phyloP scores from a whole-genome alignment of 1,139 yeast species.

The Pichia sorboxylosa region DNA sequence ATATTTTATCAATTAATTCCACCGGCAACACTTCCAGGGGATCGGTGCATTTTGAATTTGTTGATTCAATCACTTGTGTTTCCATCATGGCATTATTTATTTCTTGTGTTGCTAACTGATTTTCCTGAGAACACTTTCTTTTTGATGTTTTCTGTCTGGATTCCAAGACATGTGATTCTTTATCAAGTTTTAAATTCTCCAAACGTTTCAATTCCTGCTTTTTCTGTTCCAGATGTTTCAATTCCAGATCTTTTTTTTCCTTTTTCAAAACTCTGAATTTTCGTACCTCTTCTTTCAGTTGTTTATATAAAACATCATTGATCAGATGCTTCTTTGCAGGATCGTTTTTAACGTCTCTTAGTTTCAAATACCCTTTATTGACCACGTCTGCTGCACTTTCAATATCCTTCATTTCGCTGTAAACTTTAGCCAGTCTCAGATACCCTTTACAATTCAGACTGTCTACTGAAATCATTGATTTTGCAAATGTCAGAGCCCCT shows the following conservation, averaged over 20 bases:
- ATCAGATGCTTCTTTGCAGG: slow-evolving; percentile 15
- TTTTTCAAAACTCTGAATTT: neutral
- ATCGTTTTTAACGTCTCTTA: slow-evolving; percentile 14
- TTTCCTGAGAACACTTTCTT: slow-evolving; percentile 2
- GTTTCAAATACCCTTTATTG: slow-evolving; percentile 29
- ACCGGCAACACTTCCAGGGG: slow-evolving; percentile 16
- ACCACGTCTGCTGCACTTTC: slow-evolving; percentile 34
- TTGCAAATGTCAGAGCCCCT: slow-evolving; percentile 37
- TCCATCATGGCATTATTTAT: neutral
- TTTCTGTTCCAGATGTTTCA: neutral
- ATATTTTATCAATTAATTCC: slow-evolving; percentile 14
- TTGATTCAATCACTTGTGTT: too few relatives aligned
- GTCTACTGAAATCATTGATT: slow-evolving; percentile 32
- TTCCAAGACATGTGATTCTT: too few relatives aligned
- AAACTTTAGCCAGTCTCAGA: slow-evolving; percentile 39
- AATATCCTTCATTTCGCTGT: slow-evolving; percentile 24
- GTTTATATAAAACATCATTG: slow-evolving; percentile 16
- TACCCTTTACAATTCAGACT: slow-evolving; percentile 53
- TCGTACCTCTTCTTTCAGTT: slow-evolving; percentile 9
- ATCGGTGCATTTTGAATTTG: slow-evolving; percentile 11
- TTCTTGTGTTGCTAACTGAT: neutral
- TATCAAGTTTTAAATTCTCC: neutral
- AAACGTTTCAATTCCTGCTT: neutral
- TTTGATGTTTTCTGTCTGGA: slow-evolving; percentile 1
- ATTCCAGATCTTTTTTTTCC: neutral